Conservation (phyloP, 2,329 filamentous ascomycete genomes). For the Aspergillus unguis region DNA sequence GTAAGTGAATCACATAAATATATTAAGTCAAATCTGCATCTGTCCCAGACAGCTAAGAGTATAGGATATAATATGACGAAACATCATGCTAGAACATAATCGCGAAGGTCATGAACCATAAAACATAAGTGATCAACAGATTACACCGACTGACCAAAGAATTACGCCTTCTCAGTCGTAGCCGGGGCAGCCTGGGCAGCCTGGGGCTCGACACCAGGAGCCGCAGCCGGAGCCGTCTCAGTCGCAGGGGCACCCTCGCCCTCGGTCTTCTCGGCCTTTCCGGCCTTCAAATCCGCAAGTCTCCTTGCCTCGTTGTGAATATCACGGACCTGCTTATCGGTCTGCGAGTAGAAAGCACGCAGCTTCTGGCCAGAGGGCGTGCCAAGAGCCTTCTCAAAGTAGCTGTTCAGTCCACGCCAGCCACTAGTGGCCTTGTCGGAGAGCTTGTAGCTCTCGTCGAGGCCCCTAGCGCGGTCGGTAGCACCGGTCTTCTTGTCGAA, state of each 20-base stretch:
- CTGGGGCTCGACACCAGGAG: constrained; percentile 19
- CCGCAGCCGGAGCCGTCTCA: constrained; percentile 10
- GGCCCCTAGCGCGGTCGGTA: constrained; percentile 75
- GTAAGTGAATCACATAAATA: too few species aligned
- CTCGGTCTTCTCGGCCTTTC: constrained; percentile 37
- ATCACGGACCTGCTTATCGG: constrained; percentile 85
- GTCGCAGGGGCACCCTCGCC: constrained; percentile 9
- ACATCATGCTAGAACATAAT: constrained; percentile 9
- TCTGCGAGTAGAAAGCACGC: constrained; percentile 79
- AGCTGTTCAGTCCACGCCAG: constrained; percentile 70
- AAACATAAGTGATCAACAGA: neutral
- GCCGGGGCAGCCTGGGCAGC: constrained; percentile 21
- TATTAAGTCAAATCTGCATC: neutral
- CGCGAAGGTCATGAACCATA: neutral
- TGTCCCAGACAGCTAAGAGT: constrained; percentile 15
- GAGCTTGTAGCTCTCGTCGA: constrained; percentile 83
- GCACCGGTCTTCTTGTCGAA: constrained; percentile 87
- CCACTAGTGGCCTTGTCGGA: constrained; percentile 66
- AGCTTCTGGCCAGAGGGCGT: constrained; percentile 87
- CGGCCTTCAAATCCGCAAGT: constrained; percentile 79
- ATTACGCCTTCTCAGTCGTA: constrained; percentile 29
- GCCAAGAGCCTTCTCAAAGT: constrained; percentile 89
- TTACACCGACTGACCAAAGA: neutral
- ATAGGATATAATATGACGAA: constrained; percentile 4
- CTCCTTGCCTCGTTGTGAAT: constrained; percentile 89